Percentiles rank a stretch among this genome's conserved stretches.
These are phyloP conservation scores for Aspergillus aculeatinus DNA, from an alignment of 2,329 filamentous ascomycete genomes.

Conservation along the genomic window DNA sequence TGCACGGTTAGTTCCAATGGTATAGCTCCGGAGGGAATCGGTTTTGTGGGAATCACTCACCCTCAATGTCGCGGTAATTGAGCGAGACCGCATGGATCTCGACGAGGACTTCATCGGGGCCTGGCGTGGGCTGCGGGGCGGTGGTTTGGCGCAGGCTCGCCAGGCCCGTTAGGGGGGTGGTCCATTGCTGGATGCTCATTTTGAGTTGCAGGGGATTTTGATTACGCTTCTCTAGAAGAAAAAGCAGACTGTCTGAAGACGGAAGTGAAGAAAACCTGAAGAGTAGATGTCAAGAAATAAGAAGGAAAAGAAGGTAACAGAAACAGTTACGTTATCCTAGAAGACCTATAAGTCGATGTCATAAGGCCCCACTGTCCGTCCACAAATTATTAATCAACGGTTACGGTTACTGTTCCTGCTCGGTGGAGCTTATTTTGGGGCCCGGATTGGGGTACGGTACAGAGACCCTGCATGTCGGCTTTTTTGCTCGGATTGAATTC, in stretches of 20 bases:
- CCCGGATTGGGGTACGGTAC: too few relatives aligned
- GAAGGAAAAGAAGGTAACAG: not conserved
- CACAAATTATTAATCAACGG: not conserved
- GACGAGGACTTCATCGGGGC: conserved; percentile 55
- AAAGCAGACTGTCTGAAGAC: too few relatives aligned
- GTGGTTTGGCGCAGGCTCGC: conserved; percentile 52
- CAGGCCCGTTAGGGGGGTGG: conserved; percentile 56
- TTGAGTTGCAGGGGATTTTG: not conserved
- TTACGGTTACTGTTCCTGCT: not conserved
- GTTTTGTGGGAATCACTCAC: conserved; percentile 12
- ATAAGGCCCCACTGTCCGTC: not conserved
- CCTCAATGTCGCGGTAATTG: conserved; percentile 54
- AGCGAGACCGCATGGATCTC: conserved; percentile 54
- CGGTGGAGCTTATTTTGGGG: not conserved
- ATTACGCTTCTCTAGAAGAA: too few relatives aligned
- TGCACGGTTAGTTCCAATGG: too few relatives aligned
- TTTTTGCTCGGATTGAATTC: not conserved
- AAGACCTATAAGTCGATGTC: not conserved
- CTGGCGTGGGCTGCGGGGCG: conserved; percentile 49
- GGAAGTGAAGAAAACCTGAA: not conserved
- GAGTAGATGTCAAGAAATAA: too few relatives aligned
- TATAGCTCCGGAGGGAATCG: too few relatives aligned
- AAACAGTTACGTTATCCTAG: too few relatives aligned
- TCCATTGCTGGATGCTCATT: conserved; percentile 49
- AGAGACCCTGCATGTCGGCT: not conserved